Conservation (phyloP, 441 rosid species). For the Erodium chrysanthum region DNA sequence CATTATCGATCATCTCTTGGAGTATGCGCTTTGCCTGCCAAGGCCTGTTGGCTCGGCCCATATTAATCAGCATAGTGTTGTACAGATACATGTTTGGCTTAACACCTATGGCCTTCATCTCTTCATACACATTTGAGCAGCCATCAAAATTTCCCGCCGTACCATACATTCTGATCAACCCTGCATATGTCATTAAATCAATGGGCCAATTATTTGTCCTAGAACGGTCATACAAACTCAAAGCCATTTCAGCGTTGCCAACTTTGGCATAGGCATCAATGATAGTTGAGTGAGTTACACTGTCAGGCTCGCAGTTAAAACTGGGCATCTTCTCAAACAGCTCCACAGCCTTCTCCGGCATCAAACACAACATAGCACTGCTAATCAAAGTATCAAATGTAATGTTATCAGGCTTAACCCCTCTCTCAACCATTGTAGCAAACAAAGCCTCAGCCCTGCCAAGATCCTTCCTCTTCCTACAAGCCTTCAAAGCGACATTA, state of each 20-base stretch:
- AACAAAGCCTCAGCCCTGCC: constrained; percentile 61
- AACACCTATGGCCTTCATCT: constrained; percentile 72
- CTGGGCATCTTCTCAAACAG: constrained; percentile 82
- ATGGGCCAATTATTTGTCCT: constrained; percentile 77
- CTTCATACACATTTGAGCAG: constrained; percentile 79
- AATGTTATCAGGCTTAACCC: constrained; percentile 58
- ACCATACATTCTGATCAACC: constrained; percentile 66
- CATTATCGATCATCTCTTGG: constrained; percentile 49
- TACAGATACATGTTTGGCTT: constrained; percentile 56
- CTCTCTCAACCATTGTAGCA: constrained; percentile 58
- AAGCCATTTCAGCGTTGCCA: constrained; percentile 62
- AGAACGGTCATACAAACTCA: constrained; percentile 78
- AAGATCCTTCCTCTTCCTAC: constrained; percentile 56
- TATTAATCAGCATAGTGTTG: constrained; percentile 68
- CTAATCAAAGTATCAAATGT: constrained; percentile 70
- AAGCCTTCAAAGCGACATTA: constrained; percentile 70
- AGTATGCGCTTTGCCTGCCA: constrained; percentile 70
- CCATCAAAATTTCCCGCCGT: constrained; percentile 61
- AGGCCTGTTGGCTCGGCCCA: constrained; percentile 94
- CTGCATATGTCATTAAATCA: constrained; percentile 48
- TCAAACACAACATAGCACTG: constrained; percentile 52
- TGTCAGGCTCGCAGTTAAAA: constrained; percentile 58
- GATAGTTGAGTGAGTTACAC: constrained; percentile 52
- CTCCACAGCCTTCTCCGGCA: constrained; percentile 56
- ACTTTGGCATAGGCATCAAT: constrained; percentile 72